Evolutionary conservation across 768 basidiomycete species (phyloP).

Genomic region (Agaricus blazei): DNA sequence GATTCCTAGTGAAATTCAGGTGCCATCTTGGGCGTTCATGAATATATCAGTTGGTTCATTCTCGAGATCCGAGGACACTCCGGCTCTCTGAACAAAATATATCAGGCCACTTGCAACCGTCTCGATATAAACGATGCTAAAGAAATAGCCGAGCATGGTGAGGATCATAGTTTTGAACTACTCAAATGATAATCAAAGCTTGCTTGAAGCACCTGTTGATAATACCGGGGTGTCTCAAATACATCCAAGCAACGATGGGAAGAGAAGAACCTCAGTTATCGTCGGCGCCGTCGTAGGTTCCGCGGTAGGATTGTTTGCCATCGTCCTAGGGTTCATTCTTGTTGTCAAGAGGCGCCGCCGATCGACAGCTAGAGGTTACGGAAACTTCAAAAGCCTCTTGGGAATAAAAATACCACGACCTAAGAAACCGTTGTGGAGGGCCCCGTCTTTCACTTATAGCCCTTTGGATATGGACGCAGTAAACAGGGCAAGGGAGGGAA

Average conservation of each 20-base stretch:
- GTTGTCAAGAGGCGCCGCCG: neutral
- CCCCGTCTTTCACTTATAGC: neutral
- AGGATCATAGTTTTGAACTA: neutral
- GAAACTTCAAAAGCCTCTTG: neutral
- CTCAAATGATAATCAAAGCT: neutral
- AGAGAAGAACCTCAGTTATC: neutral
- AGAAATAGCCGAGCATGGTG: neutral
- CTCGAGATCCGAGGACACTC: neutral
- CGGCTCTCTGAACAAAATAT: no score
- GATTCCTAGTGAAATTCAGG: neutral
- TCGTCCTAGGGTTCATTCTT: neutral
- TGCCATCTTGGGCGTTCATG: conserved; percentile 9
- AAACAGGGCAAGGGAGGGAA: neutral
- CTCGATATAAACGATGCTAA: conserved; percentile 1
- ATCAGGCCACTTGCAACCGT: neutral
- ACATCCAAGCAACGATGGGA: neutral
- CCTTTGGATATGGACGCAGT: neutral
- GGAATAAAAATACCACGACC: neutral
- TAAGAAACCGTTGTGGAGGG: neutral
- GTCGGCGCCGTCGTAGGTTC: conserved; percentile 3
- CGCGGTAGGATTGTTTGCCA: neutral
- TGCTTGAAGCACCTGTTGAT: neutral
- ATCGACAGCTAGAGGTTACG: neutral
- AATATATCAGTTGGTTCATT: neutral
- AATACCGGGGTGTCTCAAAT: neutral